Evolutionary conservation across 1,284 basidiomycete species (phyloP).

Genomic region (Cryptococcus sp.): DNA sequence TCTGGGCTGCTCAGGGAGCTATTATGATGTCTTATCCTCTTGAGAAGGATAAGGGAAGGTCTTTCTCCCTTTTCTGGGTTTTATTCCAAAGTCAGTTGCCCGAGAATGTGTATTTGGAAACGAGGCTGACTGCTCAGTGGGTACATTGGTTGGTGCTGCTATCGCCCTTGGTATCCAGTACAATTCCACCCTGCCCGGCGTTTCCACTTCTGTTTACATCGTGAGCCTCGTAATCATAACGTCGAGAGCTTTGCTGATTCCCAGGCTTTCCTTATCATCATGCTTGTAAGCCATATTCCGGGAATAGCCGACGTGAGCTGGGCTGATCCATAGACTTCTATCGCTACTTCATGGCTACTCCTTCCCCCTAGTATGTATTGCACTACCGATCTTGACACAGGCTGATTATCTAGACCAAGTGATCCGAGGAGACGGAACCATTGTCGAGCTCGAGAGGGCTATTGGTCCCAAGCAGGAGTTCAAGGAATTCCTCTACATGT

Average conservation of each 20-base stretch:
- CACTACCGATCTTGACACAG: not conserved
- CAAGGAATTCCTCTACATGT: slow-evolving; percentile 19
- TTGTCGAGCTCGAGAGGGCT: slow-evolving; percentile 28
- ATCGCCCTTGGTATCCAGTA: slow-evolving; percentile 48
- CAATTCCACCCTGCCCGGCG: slow-evolving; percentile 22
- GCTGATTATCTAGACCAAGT: slow-evolving; percentile 17
- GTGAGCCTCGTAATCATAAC: not conserved
- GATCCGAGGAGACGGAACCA: slow-evolving; percentile 33
- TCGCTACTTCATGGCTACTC: slow-evolving; percentile 29
- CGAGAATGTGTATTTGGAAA: too few species aligned
- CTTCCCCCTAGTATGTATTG: slow-evolving; percentile 29
- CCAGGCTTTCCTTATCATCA: slow-evolving; percentile 44
- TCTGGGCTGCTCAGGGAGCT: slow-evolving; percentile 48
- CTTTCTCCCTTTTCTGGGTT: slow-evolving; percentile 51
- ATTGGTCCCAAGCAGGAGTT: slow-evolving; percentile 25
- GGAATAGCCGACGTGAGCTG: not conserved
- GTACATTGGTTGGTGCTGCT: slow-evolving; percentile 49
- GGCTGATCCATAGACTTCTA: slow-evolving; percentile 9
- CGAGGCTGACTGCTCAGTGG: slow-evolving; percentile 20
- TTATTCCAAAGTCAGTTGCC: slow-evolving; percentile 40
- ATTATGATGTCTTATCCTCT: slow-evolving; percentile 52
- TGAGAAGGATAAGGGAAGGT: slow-evolving; percentile 49
- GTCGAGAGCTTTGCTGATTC: not conserved
- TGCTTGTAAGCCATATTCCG: slow-evolving; percentile 14
- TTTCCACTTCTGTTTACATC: slow-evolving; percentile 36